phyloP scores from a whole-genome alignment of 371 early-diverging fungal species.

The Caulochytrium protostelioides region DNA sequence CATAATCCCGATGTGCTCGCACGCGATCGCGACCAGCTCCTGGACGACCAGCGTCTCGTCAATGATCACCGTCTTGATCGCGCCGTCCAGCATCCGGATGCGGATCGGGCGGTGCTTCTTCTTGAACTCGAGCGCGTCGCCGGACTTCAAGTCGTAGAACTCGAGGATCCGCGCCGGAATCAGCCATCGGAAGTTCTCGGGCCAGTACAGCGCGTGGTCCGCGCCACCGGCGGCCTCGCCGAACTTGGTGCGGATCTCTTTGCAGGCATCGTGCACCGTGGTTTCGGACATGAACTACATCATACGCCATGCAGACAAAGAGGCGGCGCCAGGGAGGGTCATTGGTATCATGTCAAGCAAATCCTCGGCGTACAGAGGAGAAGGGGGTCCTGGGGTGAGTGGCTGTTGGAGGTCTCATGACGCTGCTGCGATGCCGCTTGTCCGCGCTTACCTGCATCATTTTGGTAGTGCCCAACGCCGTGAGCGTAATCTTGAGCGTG shows the following conservation, averaged over 20 bases:
- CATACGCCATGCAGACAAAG: too few relatives aligned
- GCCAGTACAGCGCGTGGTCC: constrained; percentile 26
- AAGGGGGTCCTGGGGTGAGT: not conserved
- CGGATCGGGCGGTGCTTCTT: constrained; percentile 26
- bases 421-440: too few relatives aligned
- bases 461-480: constrained; percentile 1
- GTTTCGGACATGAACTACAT: constrained; percentile 1
- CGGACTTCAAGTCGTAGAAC: constrained; percentile 26
- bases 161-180: constrained; percentile 17
- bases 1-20: constrained; percentile 22
- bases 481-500: constrained; percentile 3
- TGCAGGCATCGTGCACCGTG: constrained; percentile 21
- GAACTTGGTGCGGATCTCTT: constrained; percentile 24
- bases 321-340: too few relatives aligned
- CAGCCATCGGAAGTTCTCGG: constrained; percentile 26
- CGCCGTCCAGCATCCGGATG: constrained; percentile 25
- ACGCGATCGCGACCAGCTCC: constrained; percentile 17
- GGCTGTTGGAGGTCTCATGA: not conserved
- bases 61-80: constrained; percentile 24
- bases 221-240: constrained; percentile 16
- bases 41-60: constrained; percentile 22
- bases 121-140: constrained; percentile 25
- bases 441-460: constrained; percentile 2
- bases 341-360: too few relatives aligned
- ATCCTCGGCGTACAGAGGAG: too few relatives aligned